Percentiles rank a stretch among this genome's conserved stretches.
These are phyloP conservation scores for Cornus suecica DNA, from an alignment of 148 eudicot genomes.

Conservation along the genomic window DNA sequence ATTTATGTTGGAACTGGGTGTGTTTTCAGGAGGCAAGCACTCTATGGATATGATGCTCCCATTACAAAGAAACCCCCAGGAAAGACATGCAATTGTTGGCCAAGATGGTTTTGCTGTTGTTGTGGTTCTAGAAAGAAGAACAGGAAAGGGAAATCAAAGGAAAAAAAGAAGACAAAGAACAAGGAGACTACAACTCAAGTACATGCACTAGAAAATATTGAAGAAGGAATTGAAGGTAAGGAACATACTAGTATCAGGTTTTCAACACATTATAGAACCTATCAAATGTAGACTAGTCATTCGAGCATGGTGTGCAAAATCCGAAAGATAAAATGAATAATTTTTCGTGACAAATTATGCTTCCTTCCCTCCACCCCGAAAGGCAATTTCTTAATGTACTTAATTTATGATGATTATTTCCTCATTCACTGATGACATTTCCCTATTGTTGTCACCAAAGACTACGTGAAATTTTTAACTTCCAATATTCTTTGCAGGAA, in stretches of 20 bases:
- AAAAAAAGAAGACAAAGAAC: conserved; percentile 56
- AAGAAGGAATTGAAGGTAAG: conserved; percentile 96
- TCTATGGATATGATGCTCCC: conserved; percentile 83
- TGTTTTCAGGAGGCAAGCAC: conserved; percentile 74
- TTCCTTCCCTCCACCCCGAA: not conserved
- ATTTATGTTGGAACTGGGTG: conserved; percentile 86
- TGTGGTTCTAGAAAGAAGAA: conserved; percentile 54
- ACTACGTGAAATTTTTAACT: not conserved
- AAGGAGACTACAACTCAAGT: conserved; percentile 75
- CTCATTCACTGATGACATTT: not conserved
- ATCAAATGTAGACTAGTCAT: not conserved
- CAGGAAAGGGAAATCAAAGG: conserved; percentile 61
- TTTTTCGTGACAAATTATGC: not conserved
- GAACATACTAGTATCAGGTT: not conserved
- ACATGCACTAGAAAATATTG: conserved; percentile 91
- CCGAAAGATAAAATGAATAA: not conserved
- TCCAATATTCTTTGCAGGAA: conserved; percentile 36
- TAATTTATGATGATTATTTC: not conserved
- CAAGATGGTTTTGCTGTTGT: conserved; percentile 71
- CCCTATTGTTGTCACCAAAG: not conserved
- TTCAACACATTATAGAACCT: not conserved
- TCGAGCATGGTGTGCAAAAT: not conserved
- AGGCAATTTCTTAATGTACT: too few species aligned
- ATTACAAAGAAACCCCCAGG: conserved; percentile 60
- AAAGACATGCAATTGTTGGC: conserved; percentile 74